A percentile compares a stretch with the other conserved stretches of the same genome.
Conservation (phyloP, 2,329 filamentous ascomycete genomes). For the Aspergillus sergii region DNA sequence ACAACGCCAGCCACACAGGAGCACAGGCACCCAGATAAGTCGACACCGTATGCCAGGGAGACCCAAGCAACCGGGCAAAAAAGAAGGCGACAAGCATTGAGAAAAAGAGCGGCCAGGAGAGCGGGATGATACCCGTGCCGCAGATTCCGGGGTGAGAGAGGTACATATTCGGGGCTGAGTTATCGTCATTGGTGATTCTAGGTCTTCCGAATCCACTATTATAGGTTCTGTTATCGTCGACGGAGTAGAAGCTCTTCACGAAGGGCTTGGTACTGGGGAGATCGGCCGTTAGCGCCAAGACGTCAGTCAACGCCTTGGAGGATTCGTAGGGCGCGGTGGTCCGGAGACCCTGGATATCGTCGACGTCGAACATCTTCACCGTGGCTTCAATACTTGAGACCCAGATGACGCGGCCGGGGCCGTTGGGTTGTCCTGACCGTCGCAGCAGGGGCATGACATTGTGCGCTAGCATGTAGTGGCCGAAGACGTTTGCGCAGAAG, state of each 20-base stretch:
- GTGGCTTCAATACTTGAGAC: conserved; percentile 78
- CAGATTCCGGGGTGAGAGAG: conserved; percentile 85
- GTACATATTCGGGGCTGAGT: conserved; percentile 65
- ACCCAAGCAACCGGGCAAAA: conserved; percentile 75
- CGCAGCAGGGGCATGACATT: conserved; percentile 74
- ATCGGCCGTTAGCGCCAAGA: conserved; percentile 73
- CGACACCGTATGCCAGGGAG: conserved; percentile 82
- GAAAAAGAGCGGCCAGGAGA: conserved; percentile 69
- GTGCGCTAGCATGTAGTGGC: conserved; percentile 88
- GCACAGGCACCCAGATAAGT: conserved; percentile 76
- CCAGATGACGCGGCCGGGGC: conserved; percentile 75
- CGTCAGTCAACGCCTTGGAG: conserved; percentile 82
- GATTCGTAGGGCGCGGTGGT: conserved; percentile 74
- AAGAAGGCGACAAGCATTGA: conserved; percentile 70
- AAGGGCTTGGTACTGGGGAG: conserved; percentile 65
- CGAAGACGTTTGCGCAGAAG: conserved; percentile 91
- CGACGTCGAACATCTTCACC: conserved; percentile 57
- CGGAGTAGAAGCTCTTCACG: conserved; percentile 59
- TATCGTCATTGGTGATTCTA: conserved; percentile 9
- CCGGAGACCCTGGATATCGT: conserved; percentile 75
- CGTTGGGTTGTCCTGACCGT: conserved; percentile 43
- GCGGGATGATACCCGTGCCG: conserved; percentile 76
- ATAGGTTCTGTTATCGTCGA: conserved; percentile 25
- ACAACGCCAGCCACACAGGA: conserved; percentile 76
- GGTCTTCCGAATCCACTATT: background rate